Percentiles rank a stretch among this genome's conserved stretches.
phyloP scores from a whole-genome alignment of 371 early-diverging fungal species.

The Haplosporangium sp. region DNA sequence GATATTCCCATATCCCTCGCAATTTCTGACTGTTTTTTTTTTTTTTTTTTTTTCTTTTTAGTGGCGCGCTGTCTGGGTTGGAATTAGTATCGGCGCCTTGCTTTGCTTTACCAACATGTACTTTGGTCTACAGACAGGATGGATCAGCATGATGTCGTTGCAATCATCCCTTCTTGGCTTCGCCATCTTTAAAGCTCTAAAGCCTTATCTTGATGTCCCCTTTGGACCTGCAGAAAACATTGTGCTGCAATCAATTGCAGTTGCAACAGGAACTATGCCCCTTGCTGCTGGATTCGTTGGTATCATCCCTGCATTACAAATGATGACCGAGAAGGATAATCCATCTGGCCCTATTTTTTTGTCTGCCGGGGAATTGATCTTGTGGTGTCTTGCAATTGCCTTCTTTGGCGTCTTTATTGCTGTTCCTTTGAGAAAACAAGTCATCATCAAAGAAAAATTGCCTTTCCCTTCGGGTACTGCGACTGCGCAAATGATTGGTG shows the following conservation, averaged over 20 bases:
- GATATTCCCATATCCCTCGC: background rate
- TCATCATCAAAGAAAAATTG: conserved; percentile 83
- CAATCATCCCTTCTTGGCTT: conserved; percentile 85
- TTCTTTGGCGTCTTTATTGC: conserved; percentile 94
- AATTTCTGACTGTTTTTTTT: background rate
- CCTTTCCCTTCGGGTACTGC: conserved; percentile 90
- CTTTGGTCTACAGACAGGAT: conserved; percentile 88
- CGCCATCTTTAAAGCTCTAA: conserved; percentile 77
- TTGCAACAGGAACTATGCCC: conserved; percentile 90
- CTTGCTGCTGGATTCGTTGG: conserved; percentile 87
- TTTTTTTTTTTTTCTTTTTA: conserved; percentile 8
- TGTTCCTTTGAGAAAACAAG: conserved; percentile 84
- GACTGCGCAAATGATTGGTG: conserved; percentile 88
- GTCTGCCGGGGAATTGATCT: conserved; percentile 56
- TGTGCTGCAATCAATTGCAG: conserved; percentile 83
- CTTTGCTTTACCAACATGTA: conserved; percentile 89
- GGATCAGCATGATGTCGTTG: conserved; percentile 92
- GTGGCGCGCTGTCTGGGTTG: conserved; percentile 40
- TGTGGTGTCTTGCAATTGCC: conserved; percentile 87
- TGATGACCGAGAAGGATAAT: conserved; percentile 59
- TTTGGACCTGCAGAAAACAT: conserved; percentile 87
- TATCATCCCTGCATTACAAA: conserved; percentile 78
- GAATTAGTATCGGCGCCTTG: conserved; percentile 72
- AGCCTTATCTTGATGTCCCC: conserved; percentile 59
- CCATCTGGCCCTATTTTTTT: conserved; percentile 37